These are phyloP conservation scores for Ramaria sp. DNA, from an alignment of 768 basidiomycete genomes.

Conservation along the genomic window DNA sequence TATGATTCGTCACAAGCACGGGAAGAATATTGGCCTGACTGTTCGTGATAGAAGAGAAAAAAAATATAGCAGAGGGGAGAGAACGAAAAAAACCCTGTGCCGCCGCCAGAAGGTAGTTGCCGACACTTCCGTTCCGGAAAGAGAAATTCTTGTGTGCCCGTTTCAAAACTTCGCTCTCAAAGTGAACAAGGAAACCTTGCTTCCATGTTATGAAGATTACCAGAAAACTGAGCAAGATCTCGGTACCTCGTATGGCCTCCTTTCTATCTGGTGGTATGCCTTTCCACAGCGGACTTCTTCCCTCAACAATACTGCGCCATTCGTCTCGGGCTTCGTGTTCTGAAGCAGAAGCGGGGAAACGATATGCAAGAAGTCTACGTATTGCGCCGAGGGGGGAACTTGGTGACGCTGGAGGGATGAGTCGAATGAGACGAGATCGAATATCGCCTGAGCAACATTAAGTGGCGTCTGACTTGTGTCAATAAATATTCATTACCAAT, in stretches of 20 bases:
- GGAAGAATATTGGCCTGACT: conserved; percentile 84
- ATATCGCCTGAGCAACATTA: conserved; percentile 56
- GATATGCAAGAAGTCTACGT: conserved; percentile 64
- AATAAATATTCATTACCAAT: conserved; percentile 40
- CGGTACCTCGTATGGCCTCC: conserved; percentile 77
- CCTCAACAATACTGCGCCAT: conserved; percentile 91
- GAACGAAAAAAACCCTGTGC: conserved; percentile 87
- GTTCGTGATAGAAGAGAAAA: conserved; percentile 85
- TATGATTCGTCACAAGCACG: conserved; percentile 87
- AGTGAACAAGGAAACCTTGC: conserved; percentile 84
- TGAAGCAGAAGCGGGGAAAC: conserved; percentile 56
- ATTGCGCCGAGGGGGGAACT: conserved; percentile 64
- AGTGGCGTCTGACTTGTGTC: conserved; percentile 3
- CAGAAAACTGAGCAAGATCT: not conserved
- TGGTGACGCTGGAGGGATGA: conserved; percentile 60
- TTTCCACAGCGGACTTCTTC: conserved; percentile 66
- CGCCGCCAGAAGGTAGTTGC: conserved; percentile 86
- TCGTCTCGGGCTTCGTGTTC: conserved; percentile 76
- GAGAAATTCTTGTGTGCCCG: conserved; percentile 92
- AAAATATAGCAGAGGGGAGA: conserved; percentile 85
- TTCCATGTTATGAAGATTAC: not conserved
- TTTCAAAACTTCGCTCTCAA: conserved; percentile 79
- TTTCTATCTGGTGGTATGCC: conserved; percentile 85
- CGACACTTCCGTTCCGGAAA: conserved; percentile 85
- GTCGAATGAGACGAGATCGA: conserved; percentile 76